A percentile compares a stretch with the other conserved stretches of the same genome.
These are phyloP conservation scores for Venturia aucupariae DNA, from an alignment of 2,329 filamentous ascomycete genomes.

Conservation along the genomic window DNA sequence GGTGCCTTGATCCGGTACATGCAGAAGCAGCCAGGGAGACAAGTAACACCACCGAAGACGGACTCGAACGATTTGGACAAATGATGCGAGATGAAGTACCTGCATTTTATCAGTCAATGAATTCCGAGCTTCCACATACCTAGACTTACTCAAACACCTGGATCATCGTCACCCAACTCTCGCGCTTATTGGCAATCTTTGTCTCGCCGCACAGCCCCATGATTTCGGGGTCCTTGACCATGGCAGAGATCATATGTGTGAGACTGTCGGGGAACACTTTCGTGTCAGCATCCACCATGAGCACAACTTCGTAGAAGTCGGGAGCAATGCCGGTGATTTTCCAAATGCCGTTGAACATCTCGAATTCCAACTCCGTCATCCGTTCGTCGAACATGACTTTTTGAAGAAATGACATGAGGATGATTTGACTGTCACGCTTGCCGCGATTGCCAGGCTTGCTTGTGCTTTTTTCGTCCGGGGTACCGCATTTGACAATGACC, in stretches of 20 bases:
- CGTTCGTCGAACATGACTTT: constrained; percentile 99
- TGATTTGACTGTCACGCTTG: constrained; percentile 98
- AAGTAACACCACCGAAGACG: constrained; percentile 97
- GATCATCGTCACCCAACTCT: constrained; percentile 93
- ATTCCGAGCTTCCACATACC: constrained; percentile 15
- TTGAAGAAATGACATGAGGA: constrained; percentile 97
- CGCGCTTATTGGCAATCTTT: constrained; percentile 97
- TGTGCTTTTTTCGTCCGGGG: constrained; percentile 70
- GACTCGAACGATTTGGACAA: constrained; percentile 96
- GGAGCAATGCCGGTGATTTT: constrained; percentile 97
- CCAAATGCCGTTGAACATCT: constrained; percentile 99
- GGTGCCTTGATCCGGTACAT: constrained; percentile 99
- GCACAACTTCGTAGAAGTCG: constrained; percentile 93
- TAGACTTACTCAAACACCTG: constrained; percentile 78
- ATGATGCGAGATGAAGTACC: constrained; percentile 97
- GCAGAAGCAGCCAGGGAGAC: constrained; percentile 96
- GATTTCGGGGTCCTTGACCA: constrained; percentile 98
- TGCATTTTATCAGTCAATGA: constrained; percentile 18
- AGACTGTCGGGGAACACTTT: constrained; percentile 98
- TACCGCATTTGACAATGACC: constrained; percentile 90
- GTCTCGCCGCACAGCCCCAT: constrained; percentile 99
- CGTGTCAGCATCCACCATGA: constrained; percentile 99
- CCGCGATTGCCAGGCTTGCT: constrained; percentile 93
- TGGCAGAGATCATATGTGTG: constrained; percentile 97
- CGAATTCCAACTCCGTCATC: constrained; percentile 98